Conservation (phyloP, 176 grass and related monocot genomes). For the Rhipidocladum racemiflorum region DNA sequence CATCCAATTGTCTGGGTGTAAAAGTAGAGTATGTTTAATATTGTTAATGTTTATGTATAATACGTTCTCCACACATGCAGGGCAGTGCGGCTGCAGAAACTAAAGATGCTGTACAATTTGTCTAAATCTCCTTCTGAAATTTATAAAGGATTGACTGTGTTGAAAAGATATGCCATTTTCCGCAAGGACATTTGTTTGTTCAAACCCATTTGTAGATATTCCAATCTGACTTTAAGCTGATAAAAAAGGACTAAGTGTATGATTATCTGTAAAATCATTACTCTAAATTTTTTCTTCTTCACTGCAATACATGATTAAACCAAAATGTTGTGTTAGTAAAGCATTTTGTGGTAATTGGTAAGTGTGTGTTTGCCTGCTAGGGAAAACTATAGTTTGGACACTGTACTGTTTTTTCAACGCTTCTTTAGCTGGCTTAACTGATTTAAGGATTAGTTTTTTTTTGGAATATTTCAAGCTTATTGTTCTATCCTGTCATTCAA, state of each 20-base stretch:
- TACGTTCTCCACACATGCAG: conserved; percentile 8
- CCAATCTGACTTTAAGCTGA: neutral
- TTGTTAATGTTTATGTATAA: neutral
- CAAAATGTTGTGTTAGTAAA: neutral
- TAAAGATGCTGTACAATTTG: neutral
- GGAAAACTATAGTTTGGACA: neutral
- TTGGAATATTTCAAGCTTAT: neutral
- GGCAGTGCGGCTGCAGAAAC: neutral
- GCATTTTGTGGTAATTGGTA: neutral
- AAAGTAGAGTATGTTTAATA: neutral
- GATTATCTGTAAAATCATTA: neutral
- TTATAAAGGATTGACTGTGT: neutral
- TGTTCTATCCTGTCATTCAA: conserved; percentile 17
- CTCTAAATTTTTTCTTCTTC: neutral
- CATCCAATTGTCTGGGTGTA: neutral
- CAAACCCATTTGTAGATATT: neutral
- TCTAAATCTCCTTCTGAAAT: neutral
- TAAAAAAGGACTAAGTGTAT: neutral
- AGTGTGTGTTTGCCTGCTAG: neutral
- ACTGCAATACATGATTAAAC: neutral
- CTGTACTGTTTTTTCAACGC: neutral
- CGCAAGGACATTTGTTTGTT: neutral
- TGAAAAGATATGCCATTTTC: neutral
- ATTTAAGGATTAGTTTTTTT: neutral
- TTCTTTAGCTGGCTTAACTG: neutral